These are phyloP conservation scores for Colletotrichum navitas DNA, from an alignment of 2,329 filamentous ascomycete species.

Conservation along the genomic window DNA sequence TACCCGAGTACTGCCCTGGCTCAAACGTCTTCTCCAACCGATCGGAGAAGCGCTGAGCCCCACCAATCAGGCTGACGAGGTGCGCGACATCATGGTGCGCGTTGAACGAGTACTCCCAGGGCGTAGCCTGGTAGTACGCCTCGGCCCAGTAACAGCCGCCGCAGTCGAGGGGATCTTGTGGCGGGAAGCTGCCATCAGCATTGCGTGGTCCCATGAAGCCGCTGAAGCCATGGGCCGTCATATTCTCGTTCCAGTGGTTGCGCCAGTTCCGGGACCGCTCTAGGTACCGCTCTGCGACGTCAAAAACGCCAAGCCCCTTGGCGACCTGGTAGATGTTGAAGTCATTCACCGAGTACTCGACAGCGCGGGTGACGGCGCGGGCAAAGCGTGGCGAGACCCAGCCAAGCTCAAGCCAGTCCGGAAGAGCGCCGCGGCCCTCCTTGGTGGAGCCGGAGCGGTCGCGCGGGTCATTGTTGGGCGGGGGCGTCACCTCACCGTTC, in stretches of 20 bases:
- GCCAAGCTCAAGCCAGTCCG: constrained; percentile 74
- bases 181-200: constrained; percentile 61
- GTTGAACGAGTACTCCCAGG: constrained; percentile 77
- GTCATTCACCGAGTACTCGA: constrained; percentile 79
- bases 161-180: constrained; percentile 70
- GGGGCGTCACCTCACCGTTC: constrained; percentile 73
- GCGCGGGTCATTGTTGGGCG: constrained; percentile 69
- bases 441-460: constrained; percentile 73
- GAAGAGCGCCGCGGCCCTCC: constrained; percentile 76
- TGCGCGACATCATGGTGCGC: constrained; percentile 74
- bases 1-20: constrained; percentile 57
- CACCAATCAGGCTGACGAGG: constrained; percentile 68
- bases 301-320: constrained; percentile 62
- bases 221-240: constrained; percentile 69
- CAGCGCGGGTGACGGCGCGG: constrained; percentile 72
- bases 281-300: constrained; percentile 70
- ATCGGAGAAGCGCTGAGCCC: constrained; percentile 64
- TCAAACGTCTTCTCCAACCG: constrained; percentile 73
- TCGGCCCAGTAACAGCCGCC: constrained; percentile 76
- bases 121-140: constrained; percentile 68
- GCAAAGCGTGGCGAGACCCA: constrained; percentile 74
- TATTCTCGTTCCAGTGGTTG: constrained; percentile 76
- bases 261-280: constrained; percentile 76
- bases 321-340: constrained; percentile 77
- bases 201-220: constrained; percentile 75